phyloP scores from a whole-genome alignment of 345 rosid genomes.

The Excoecaria cochinchinensis region DNA sequence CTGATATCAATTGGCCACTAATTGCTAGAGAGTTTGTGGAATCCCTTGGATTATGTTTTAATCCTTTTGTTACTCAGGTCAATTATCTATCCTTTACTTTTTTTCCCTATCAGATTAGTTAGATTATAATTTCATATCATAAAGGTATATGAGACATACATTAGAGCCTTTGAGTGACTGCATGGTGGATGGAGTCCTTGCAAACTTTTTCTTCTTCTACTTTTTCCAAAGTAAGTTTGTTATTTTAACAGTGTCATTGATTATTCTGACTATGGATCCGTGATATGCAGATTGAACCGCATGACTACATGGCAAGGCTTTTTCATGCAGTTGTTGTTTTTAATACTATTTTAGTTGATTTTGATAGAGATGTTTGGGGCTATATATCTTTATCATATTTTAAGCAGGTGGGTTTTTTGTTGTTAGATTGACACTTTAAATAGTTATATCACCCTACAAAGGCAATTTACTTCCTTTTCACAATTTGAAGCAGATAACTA shows the following conservation, averaged over 20 bases:
- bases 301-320: constrained; percentile 81
- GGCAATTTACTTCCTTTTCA: constrained; percentile 6
- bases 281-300: constrained; percentile 71
- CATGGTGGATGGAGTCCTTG: not conserved
- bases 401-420: constrained; percentile 60
- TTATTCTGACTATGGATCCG: constrained; percentile 4
- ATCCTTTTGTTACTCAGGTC: constrained; percentile 93
- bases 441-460: not conserved
- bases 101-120: not conserved
- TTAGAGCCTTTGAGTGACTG: not conserved
- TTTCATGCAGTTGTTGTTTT: constrained; percentile 53
- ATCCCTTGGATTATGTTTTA: constrained; percentile 79
- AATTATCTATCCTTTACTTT: not conserved
- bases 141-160: not conserved
- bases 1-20: constrained; percentile 66
- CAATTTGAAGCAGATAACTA: constrained; percentile 63
- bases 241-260: not conserved
- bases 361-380: constrained; percentile 87
- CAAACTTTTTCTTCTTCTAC: not conserved
- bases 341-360: constrained; percentile 66
- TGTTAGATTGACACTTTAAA: not conserved
- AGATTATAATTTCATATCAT: too few relatives aligned
- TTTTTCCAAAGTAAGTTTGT: not conserved
- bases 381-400: constrained; percentile 84
- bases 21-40: constrained; percentile 77